A percentile compares a stretch with the other conserved stretches of the same genome.
phyloP scores from a whole-genome alignment of 1,284 basidiomycete species.

The Meira nashicola region DNA sequence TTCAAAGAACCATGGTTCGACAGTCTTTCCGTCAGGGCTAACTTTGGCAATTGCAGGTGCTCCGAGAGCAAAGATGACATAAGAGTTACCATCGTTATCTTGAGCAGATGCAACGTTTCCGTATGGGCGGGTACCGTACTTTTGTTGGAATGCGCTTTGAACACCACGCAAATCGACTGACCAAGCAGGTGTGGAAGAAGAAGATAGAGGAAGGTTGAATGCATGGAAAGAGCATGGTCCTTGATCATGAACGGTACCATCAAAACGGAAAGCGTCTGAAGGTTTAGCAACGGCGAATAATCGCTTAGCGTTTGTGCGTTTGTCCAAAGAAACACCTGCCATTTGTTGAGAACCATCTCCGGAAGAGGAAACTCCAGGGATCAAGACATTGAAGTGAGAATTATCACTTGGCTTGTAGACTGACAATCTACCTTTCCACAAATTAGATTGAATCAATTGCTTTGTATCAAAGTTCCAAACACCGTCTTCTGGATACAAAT shows the following conservation, averaged over 20 bases:
- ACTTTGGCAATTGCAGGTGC: constrained; percentile 47
- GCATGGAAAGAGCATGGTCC: constrained; percentile 45
- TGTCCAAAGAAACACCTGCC: constrained; percentile 41
- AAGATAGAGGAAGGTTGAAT: constrained; percentile 36
- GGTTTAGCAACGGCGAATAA: constrained; percentile 48
- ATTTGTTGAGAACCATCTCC: constrained; percentile 45
- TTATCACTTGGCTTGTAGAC: constrained; percentile 26
- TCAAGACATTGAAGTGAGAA: constrained; percentile 33
- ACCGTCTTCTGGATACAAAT: constrained; percentile 41
- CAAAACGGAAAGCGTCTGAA: constrained; percentile 40
- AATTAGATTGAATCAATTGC: constrained; percentile 47
- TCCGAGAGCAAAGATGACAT: constrained; percentile 47
- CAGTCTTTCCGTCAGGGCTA: constrained; percentile 28
- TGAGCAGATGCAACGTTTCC: constrained; percentile 43
- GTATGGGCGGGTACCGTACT: constrained; percentile 37
- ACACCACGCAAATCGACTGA: constrained; percentile 33
- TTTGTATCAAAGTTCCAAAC: constrained; percentile 35
- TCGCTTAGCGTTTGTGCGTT: constrained; percentile 25
- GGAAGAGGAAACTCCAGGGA: constrained; percentile 19
- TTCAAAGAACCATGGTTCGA: constrained; percentile 33
- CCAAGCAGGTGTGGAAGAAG: constrained; percentile 32
- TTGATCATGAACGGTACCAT: constrained; percentile 20
- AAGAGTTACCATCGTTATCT: constrained; percentile 44
- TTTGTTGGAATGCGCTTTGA: constrained; percentile 29
- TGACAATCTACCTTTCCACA: constrained; percentile 41